Base-by-base conservation (phyloP, 257 asterid species). In the Ocimum tenuiflorum region DNA sequence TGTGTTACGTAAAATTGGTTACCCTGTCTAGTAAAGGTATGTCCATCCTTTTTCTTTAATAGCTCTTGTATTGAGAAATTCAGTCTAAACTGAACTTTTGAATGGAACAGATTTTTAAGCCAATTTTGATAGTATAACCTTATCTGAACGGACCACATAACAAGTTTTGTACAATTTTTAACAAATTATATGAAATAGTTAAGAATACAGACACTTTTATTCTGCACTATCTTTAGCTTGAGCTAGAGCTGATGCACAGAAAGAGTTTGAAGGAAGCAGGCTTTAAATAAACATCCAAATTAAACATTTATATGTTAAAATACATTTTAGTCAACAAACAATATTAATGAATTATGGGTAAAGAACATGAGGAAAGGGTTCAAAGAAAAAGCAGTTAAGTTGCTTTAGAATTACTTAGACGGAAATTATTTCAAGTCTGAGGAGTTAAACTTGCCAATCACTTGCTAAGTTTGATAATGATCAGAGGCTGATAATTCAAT, bases 191-290 rank as follows among this genome's bases (percentile, higher is more conserved):
- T n/a, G n/a, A n/a, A n/a, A n/a, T n/a, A n/a, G n/a, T n/a, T n/a
- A n/a, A n/a, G n/a, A n/a, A 4, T 2, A 39, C 45, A 4, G 31
- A 39, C 45, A 36, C 42, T 47, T 59, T 46, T 22, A 5, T 60
- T 47, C 17, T 42, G 31, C 58, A 20, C 15, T 15, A 7, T 29
- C n/a, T 60, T 15, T 51, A 31, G 39, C 63, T 41, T 38, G 68
- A 69, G 31, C 24, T n/a, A 27, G 62, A 24, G 62, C 13, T 65
- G 62, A 69, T 50, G 63, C 64, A 50, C 36, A 60, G 19, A 61
- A 60, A 60, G 8, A 22, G 22, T 31, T 31, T 31, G 36, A 31
- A 7, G 6, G 36, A 22, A 60, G 42, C 42, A 36, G 9, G 42
- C 9, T 36, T 36, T 36, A 12, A 36, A 27, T 27, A 27, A 9